Evolutionary conservation across 441 rosid genomes (phyloP), one percentile per base, ranked within the genome.

Genomic region (Isatis lusitanica): DNA sequence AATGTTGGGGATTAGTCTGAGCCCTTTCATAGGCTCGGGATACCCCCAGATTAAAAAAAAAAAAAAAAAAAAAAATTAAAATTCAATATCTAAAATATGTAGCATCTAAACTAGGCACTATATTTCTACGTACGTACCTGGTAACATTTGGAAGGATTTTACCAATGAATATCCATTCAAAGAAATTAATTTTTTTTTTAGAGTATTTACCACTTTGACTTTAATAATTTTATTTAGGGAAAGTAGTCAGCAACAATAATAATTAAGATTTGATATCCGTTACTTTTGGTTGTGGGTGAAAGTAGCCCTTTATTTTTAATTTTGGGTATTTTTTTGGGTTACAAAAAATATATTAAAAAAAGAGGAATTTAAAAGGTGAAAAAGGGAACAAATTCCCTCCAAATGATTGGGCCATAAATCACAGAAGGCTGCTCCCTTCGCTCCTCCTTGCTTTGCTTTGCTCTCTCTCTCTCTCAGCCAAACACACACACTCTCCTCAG

Each of bases 301-400:
- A 56, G 65, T 38, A 38, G 18, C 10, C 46, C 56, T 31, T 55
- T 8, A 8, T 33, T 46, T 44, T 10, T 5, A 15, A 15, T n/a
- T 6, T 50, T 21, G 28, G 16, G 3, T 56, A 33, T 33, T 8
- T n/a, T 8, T 35, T 42, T 10, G 66, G n/a, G 7, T 52, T 52
- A 30, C 18, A 28, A 42, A 5, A 8, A 5, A 21, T 21, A 21
- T 7, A 26, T 12, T 26, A 26, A 40, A 21, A 59, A 39, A 24
- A 43, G 10, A 43, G 10, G 21, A 18, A 21, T 74, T 57, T 76
- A 77, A 68, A 82, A 83, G 71, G 75, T 18, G 30, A 57, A 39
- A 11, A 60, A 57, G 50, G 63, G 85, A 81, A 83, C 85, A 81
- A 79, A 82, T 87, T 83, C 91, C 88, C 90, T 87, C 88, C 88